Conservation (phyloP, 2,329 filamentous ascomycete species). For the Fusarium torulosum region DNA sequence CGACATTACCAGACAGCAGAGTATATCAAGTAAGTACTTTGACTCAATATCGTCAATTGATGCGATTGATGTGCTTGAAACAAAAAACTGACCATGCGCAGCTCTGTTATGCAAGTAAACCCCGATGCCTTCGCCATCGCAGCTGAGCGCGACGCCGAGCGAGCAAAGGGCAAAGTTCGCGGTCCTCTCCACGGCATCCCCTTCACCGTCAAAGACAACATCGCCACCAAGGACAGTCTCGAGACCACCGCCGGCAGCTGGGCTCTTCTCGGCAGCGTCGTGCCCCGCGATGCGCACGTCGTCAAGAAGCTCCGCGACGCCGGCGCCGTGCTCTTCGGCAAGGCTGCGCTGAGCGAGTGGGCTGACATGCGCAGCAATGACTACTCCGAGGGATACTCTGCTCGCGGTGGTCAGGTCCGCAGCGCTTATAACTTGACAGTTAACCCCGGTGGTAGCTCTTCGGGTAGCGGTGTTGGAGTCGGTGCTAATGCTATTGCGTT, state of each 20-base stretch:
- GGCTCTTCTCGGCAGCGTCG: conserved; percentile 73
- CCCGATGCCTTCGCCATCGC: conserved; percentile 76
- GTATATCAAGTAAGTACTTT: conserved; percentile 69
- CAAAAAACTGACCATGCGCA: conserved; percentile 41
- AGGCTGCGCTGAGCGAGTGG: conserved; percentile 80
- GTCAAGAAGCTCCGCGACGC: conserved; percentile 71
- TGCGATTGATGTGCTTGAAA: not conserved
- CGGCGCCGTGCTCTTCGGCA: conserved; percentile 77
- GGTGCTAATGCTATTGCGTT: conserved; percentile 73
- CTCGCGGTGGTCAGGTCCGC: conserved; percentile 72
- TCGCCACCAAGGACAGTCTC: conserved; percentile 82
- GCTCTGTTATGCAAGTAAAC: conserved; percentile 74
- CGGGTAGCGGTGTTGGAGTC: conserved; percentile 74
- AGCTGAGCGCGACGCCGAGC: conserved; percentile 69
- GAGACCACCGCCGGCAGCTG: conserved; percentile 79
- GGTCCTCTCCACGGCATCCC: conserved; percentile 81
- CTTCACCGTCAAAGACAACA: conserved; percentile 75
- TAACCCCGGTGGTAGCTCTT: conserved; percentile 77
- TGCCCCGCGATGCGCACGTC: conserved; percentile 76
- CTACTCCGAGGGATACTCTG: conserved; percentile 77
- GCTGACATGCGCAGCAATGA: conserved; percentile 76
- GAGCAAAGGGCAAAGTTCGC: conserved; percentile 66
- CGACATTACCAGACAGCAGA: conserved; percentile 71
- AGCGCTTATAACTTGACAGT: conserved; percentile 77
- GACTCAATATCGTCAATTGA: not conserved